These are phyloP conservation scores for Beta corolliflora DNA, from an alignment of 179 eudicot genomes.

Conservation along the genomic window DNA sequence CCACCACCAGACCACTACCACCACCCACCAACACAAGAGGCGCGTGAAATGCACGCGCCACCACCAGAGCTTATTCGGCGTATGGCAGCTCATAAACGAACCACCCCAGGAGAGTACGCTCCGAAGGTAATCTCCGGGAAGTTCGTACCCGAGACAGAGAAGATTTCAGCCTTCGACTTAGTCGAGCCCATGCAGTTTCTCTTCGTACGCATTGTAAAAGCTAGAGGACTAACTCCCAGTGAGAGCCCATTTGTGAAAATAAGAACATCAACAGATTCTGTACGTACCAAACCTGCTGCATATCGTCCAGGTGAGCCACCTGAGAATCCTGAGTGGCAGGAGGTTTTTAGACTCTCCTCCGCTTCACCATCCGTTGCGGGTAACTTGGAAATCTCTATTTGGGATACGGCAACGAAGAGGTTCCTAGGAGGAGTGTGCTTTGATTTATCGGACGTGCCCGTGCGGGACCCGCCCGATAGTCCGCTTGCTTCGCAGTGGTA, in stretches of 20 bases:
- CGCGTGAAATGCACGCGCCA: constrained; percentile 35
- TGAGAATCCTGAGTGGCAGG: constrained; percentile 71
- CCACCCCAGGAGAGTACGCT: constrained; percentile 50
- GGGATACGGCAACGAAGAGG: constrained; percentile 66
- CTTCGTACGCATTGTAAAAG: constrained; percentile 69
- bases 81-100: constrained; percentile 25
- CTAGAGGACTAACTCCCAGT: constrained; percentile 54
- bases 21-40: constrained; percentile 23
- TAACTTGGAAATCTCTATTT: constrained; percentile 75
- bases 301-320: constrained; percentile 43
- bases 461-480: constrained; percentile 92
- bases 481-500: constrained; percentile 98
- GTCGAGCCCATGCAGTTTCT: constrained; percentile 91
- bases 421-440: constrained; percentile 94
- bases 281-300: constrained; percentile 54
- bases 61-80: constrained; percentile 60
- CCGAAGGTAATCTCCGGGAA: constrained; percentile 59
- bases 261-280: constrained; percentile 45
- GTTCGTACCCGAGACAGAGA: constrained; percentile 40
- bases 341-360: constrained; percentile 58
- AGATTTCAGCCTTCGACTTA: constrained; percentile 58
- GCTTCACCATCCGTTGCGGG: constrained; percentile 38
- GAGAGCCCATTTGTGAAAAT: constrained; percentile 63
- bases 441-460: constrained; percentile 91
- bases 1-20: constrained; percentile 21